Base-by-base conservation (phyloP, 2,329 filamentous ascomycete species). In the Dactylellina haptotyla region DNA sequence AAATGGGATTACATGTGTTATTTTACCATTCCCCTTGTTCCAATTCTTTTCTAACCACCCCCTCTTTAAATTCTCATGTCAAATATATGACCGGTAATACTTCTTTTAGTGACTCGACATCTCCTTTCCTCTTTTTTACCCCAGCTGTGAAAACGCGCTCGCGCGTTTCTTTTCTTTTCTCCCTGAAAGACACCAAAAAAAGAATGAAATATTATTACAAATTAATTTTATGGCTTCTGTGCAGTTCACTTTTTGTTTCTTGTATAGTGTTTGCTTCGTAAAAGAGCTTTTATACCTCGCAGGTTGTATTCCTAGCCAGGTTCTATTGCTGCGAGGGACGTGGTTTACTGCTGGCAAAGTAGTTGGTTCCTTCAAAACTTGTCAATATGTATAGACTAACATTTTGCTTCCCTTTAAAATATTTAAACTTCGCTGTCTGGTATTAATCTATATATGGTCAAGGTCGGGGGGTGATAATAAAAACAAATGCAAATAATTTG, bases 61-160 rank as follows among this genome's bases (percentile, higher is more conserved):
- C 20, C 16, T 62, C 18, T 32, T 9, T 18, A n/a, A n/a, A n/a
- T 48, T 58, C 57, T 65, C 46, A 66, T 73, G 69, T 66, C 61
- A 73, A 69, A 66, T 73, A 73, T 73, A 66, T 57, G 61, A 64
- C 48, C 59, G 59, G 39, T 65, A 73, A 66, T 73, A 61, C 41
- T 48, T 39, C 34, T 61, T 73, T 59, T 61, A 58, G 58, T 58
- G 2, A 30, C 26, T 50, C 9, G 20, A 26, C 23, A n/a, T n/a
- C 28, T 26, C 20, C 28, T 18, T 28, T 16, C 25, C 23, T 34
- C 25, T 39, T 8, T 32, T 3, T 56, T 20, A 10, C 1, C 12
- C 32, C 23, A 25, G 23, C 14, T 26, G 10, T 37, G 2, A 6
- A 43, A 37, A 34, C 32, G 32, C 32, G 32, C 34, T 23, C 32